Evolutionary conservation across 176 grass and related monocot genomes (phyloP).

Genomic region (Triticum monococcum): DNA sequence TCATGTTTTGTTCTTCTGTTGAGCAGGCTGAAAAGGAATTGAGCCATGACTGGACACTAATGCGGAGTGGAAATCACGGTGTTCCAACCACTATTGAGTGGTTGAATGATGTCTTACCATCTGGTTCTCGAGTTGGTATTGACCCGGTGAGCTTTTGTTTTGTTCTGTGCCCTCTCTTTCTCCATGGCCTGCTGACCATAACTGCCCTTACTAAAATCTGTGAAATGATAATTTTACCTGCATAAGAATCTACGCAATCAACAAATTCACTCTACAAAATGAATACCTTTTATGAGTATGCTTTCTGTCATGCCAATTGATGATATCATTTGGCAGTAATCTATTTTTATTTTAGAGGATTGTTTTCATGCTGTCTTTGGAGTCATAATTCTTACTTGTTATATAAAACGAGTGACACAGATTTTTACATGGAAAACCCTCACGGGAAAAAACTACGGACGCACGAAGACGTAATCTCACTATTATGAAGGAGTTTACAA

Average conservation of each 20-base stretch:
- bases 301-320: not conserved
- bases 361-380: not conserved
- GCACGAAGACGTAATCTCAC: not conserved
- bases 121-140: conserved; percentile 84
- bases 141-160: conserved; percentile 81
- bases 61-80: conserved; percentile 84
- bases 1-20: conserved; percentile 6
- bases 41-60: conserved; percentile 69
- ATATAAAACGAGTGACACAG: not conserved
- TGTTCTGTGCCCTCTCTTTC: not conserved
- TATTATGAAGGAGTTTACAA: too few relatives aligned
- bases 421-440: not conserved
- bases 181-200: not conserved
- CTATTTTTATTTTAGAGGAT: not conserved
- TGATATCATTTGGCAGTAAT: not conserved
- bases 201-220: not conserved
- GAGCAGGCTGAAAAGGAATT: conserved; percentile 84
- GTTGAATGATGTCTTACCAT: conserved; percentile 84
- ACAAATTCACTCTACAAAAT: not conserved
- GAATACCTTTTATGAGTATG: not conserved
- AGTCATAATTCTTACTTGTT: not conserved
- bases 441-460: not conserved
- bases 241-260: not conserved
- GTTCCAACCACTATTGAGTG: conserved; percentile 84
- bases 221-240: not conserved